A percentile compares a stretch with the other conserved stretches of the same genome.
Conservation (phyloP, 176 grass and related monocot species). For the Saccharum officinarum region DNA sequence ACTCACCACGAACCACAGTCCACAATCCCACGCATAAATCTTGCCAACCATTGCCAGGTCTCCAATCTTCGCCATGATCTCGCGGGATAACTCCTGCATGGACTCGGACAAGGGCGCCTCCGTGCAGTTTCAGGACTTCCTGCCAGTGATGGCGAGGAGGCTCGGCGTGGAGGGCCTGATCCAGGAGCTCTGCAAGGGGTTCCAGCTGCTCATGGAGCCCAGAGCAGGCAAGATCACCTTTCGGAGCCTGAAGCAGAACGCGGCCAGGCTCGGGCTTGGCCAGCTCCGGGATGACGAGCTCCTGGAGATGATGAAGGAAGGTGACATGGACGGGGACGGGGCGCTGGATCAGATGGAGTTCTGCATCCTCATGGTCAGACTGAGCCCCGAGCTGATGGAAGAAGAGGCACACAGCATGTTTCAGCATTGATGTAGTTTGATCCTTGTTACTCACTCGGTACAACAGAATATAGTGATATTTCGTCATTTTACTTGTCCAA, state of each 20-base stretch:
- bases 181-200: slow-evolving; percentile 94
- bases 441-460: slow-evolving; percentile 23
- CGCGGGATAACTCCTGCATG: not conserved
- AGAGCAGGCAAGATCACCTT: slow-evolving; percentile 65
- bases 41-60: not conserved
- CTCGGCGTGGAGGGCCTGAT: slow-evolving; percentile 79
- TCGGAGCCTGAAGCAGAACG: slow-evolving; percentile 69
- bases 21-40: not conserved
- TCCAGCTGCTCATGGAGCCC: slow-evolving; percentile 83
- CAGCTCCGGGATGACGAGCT: slow-evolving; percentile 61
- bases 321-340: slow-evolving; percentile 76
- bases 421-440: slow-evolving; percentile 22
- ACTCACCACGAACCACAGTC: not conserved
- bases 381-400: slow-evolving; percentile 83
- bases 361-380: slow-evolving; percentile 83
- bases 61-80: not conserved
- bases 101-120: slow-evolving; percentile 9
- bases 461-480: slow-evolving; percentile 25
- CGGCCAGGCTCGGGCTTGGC: slow-evolving; percentile 51
- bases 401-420: slow-evolving; percentile 35
- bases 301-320: slow-evolving; percentile 70
- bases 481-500: not conserved
- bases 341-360: slow-evolving; percentile 81
- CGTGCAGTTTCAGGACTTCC: slow-evolving; percentile 70
- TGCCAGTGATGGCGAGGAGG: slow-evolving; percentile 77